Conservation (phyloP, 306 rosid genomes). For the Cicer pinnatifidum region DNA sequence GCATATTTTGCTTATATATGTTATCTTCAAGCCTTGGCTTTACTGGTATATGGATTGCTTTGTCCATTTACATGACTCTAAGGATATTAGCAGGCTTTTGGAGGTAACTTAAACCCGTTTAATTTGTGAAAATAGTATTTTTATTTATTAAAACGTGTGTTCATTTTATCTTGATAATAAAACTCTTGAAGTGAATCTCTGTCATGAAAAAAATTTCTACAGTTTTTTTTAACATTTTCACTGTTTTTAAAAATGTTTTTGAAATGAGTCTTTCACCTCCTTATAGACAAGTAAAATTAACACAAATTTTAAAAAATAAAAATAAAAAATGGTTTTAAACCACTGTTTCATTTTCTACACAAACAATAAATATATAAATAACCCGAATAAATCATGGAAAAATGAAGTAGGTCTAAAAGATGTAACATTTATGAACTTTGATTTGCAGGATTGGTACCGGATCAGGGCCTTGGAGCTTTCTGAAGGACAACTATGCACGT, state of each 20-base stretch:
- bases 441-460: constrained; percentile 74
- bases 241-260: neutral
- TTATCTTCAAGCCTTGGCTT: constrained; percentile 71
- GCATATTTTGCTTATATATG: constrained; percentile 63
- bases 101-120: constrained; percentile 55
- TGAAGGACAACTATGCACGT: constrained; percentile 33
- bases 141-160: no score
- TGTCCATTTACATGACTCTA: constrained; percentile 79
- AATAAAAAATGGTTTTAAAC: no score
- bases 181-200: no score
- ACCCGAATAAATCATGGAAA: neutral
- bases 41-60: constrained; percentile 82
- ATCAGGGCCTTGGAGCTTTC: constrained; percentile 85
- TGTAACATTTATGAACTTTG: constrained; percentile 17
- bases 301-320: no score
- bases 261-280: no score
- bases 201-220: no score
- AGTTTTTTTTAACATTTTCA: neutral
- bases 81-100: constrained; percentile 77
- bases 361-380: neutral
- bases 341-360: no score
- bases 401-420: neutral
- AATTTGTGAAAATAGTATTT: no score
- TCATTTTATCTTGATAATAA: no score
- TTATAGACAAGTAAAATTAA: no score